Evolutionary conservation across 2,329 filamentous ascomycete species (phyloP), one percentile per base, ranked within the genome.

Genomic region (Harringtonia lauricola): DNA sequence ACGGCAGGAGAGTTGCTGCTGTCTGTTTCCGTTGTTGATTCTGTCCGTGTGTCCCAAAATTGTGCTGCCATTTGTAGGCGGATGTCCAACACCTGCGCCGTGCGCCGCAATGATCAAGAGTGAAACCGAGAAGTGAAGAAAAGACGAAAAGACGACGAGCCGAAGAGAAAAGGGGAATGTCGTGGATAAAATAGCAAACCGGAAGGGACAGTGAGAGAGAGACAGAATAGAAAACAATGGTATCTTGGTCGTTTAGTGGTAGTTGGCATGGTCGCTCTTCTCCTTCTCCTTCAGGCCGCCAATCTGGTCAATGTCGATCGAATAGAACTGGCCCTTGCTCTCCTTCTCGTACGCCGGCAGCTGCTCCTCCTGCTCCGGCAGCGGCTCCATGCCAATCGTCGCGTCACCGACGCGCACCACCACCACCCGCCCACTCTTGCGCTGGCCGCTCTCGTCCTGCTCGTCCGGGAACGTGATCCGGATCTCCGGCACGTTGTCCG

Each of bases 381-480:
- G 74, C 43, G 92, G 90, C 65, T 95, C 90, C 50, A 96, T 74
- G 40, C 90, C 92, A 51, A 96, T 81, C 31, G 80, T 74, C 39
- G 86, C 83, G 36, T 96, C 92, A 49, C 89, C 88, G 41, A 96
- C 86, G 42, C 86, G 79, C 44, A 98, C 90, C 30, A 96, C 79
- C 19, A 98, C 83, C 41, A 96, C 88, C 28, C 89, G 81, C 29
- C 90, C 90, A 52, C 83, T 87, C 67, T 84, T 84, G 55, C 75
- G 74, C 63, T 81, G 86, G 54, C 90, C 90, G 43, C 77, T 69
- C 53, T 87, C 85, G 58, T 95, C 89, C 54, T 94, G 82, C 70
- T 96, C 92, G 55, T 94, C 86, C 15, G 92, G 92, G 70, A 98
- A 96, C 30, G 92, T 96, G 63, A 98, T 95, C 64, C 89, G 87